Base-by-base conservation (phyloP, 108 stramenopile species). In the Pseudonitzschia multiseries region DNA sequence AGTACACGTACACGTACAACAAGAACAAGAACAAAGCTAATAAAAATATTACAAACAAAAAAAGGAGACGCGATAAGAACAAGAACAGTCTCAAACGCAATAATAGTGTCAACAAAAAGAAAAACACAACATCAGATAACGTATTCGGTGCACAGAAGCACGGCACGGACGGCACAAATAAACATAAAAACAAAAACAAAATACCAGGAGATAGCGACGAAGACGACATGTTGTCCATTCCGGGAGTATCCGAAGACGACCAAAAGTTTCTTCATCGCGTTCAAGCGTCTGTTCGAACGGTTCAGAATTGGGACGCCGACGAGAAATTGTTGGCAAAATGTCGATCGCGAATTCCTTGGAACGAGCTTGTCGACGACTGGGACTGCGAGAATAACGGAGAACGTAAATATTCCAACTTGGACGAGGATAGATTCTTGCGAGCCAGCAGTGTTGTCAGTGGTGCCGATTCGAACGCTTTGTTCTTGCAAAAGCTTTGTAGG, bases 401-500 rank as follows among this genome's bases (percentile, higher is more conserved):
- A n/a, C n/a, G n/a, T n/a, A n/a, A n/a, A 20, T 76, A 81, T 20
- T 71, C 46, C 22, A 75, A 54, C 51, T 26, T 4, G 57, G 73
- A 61, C 32, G 69, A 27, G 29, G 70, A 36, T 84, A 53, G 68
- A 15, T 71, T 51, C 27, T 51, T 26, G 68, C 72, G 74, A 40
- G 69, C 14, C 57, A 53, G 26, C n/a, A n/a, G n/a, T n/a, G n/a
- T n/a, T n/a, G n/a, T n/a, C 2, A 12, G 28, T 42, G 26, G 26
- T 28, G 52, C 52, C n/a, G 32, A 65, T 56, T 46, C 57, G 26
- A 83, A 89, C 70, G 85, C 84, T 32, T 27, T 90, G 13, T 86
- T 91, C 18, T 73, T 93, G 48, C 89, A 93, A 59, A 85, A 90
- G 27, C 67, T 93, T 4, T 84, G 86, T 46, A 82, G 87, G 17